Evolutionary conservation across 163 green algal genomes (phyloP).

Genomic region (Scenedesmus sp.): DNA sequence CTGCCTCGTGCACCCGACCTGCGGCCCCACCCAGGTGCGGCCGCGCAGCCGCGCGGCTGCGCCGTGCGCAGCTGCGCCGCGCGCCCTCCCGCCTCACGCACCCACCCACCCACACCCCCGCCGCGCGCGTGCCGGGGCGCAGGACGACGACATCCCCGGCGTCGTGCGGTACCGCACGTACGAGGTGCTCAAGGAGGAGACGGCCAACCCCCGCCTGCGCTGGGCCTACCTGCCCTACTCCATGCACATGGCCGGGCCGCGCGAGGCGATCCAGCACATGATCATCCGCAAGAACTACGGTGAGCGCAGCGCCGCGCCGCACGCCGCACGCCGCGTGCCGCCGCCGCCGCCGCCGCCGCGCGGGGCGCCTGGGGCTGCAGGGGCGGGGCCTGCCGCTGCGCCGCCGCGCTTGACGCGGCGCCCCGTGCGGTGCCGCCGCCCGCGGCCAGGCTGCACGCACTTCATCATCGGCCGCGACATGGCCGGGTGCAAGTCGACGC

Average conservation of each 20-base stretch:
- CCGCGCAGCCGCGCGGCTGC: not conserved
- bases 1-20: conserved; percentile 97
- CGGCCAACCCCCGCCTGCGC: conserved; percentile 86
- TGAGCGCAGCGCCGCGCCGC: conserved; percentile 9
- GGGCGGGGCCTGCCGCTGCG: not conserved
- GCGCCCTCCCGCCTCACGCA: no score
- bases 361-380: not conserved
- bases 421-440: not conserved
- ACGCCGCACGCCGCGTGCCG: no score
- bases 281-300: conserved; percentile 99
- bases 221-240: conserved; percentile 99
- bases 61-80: not conserved
- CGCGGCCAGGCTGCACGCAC: conserved; percentile 88
- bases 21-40: conserved; percentile 91
- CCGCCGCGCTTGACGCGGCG: not conserved
- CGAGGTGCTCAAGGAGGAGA: conserved; percentile 92
- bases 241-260: conserved; percentile 99
- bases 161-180: conserved; percentile 79
- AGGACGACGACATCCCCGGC: conserved; percentile 92
- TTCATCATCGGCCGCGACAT: conserved; percentile 99
- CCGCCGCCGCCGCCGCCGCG: not conserved
- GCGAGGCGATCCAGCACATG: conserved; percentile 99
- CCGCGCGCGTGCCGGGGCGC: not conserved
- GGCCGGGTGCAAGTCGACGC: conserved; percentile 93
- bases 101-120: no score